phyloP scores from a whole-genome alignment of 106 monocot species.

The Chionographis japonica region DNA sequence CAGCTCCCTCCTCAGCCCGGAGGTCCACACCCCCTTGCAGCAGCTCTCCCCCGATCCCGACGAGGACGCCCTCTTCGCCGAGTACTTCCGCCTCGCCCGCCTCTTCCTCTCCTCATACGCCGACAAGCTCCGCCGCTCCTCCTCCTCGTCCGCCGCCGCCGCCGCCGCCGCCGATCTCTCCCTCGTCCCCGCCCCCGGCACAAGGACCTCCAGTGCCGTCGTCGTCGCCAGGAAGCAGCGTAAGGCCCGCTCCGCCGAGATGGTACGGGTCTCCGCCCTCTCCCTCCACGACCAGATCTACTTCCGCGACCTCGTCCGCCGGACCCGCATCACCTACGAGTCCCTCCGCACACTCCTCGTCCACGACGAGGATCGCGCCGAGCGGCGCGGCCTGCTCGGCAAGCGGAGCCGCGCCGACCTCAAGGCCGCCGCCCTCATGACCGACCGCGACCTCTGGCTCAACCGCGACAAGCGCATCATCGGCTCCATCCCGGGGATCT shows the following conservation, averaged over 20 bases:
- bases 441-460: constrained; percentile 60
- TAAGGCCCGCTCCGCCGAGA: constrained; percentile 53
- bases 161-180: not conserved
- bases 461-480: constrained; percentile 82
- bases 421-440: constrained; percentile 67
- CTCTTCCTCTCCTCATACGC: constrained; percentile 28
- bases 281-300: constrained; percentile 40
- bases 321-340: constrained; percentile 66
- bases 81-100: constrained; percentile 58
- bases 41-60: constrained; percentile 22
- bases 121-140: not conserved
- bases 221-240: constrained; percentile 54
- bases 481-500: constrained; percentile 79
- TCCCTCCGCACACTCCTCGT: constrained; percentile 50
- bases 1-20: not conserved
- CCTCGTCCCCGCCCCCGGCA: constrained; percentile 6
- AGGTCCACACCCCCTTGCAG: constrained; percentile 25
- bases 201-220: constrained; percentile 1
- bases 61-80: constrained; percentile 48
- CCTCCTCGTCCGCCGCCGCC: constrained; percentile 7
- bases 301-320: constrained; percentile 60
- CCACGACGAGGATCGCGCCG: constrained; percentile 31
- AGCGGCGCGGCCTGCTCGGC: constrained; percentile 10
- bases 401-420: constrained; percentile 44
- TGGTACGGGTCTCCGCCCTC: constrained; percentile 64